Conservation (phyloP, 257 asterid species). For the Capsicum baccatum region DNA sequence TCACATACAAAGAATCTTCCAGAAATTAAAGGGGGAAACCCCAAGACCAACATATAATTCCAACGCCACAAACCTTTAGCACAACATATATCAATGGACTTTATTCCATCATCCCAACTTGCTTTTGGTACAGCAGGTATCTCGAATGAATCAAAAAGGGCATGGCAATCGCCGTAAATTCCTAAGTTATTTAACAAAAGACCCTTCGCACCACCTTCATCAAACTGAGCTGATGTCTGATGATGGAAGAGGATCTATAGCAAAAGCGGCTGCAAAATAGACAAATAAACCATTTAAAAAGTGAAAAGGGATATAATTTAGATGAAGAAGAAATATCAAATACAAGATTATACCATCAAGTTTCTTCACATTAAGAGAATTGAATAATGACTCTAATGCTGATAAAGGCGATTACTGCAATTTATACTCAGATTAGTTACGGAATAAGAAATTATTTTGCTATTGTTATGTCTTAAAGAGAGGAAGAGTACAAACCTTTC, state of each 20-base stretch:
- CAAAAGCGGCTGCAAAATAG: conserved; percentile 65
- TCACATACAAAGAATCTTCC: conserved; percentile 1
- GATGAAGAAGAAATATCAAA: conserved; percentile 15
- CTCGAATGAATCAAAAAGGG: conserved; percentile 86
- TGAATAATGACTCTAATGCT: conserved; percentile 71
- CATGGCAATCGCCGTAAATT: conserved; percentile 75
- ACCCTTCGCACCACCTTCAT: conserved; percentile 97
- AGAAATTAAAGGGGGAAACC: conserved; percentile 20
- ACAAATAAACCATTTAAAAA: not conserved
- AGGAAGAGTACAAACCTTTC: conserved; percentile 59
- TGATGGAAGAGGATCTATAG: conserved; percentile 88
- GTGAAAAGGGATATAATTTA: not conserved
- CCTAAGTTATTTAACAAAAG: conserved; percentile 89
- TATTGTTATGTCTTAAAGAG: conserved; percentile 21
- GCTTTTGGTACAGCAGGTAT: conserved; percentile 62
- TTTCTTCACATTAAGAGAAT: conserved; percentile 81
- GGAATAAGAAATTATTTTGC: conserved; percentile 27
- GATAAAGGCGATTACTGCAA: conserved; percentile 87
- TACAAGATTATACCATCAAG: conserved; percentile 67
- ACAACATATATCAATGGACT: conserved; percentile 68
- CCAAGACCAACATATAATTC: conserved; percentile 31
- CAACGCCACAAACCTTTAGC: conserved; percentile 63
- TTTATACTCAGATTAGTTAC: conserved; percentile 32
- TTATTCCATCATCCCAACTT: conserved; percentile 44
- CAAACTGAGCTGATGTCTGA: conserved; percentile 93